phyloP scores from a whole-genome alignment of 176 grass and related monocot genomes.

The Poa annua region DNA sequence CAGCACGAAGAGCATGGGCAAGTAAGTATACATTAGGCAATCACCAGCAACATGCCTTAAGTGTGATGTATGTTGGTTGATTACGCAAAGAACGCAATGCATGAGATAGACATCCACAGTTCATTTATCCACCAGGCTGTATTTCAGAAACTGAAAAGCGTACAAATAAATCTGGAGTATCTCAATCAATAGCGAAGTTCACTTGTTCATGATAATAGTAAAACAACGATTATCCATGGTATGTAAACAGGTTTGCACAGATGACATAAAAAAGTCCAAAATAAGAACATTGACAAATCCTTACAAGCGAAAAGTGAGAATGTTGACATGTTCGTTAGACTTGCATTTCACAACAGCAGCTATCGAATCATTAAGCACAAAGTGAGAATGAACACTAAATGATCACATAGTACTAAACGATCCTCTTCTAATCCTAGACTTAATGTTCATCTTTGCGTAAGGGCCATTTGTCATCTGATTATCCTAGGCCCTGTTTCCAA shows the following conservation, averaged over 20 bases:
- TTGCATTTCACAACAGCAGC: not conserved
- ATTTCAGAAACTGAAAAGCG: not conserved
- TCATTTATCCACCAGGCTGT: not conserved
- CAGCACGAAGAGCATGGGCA: conserved; percentile 41
- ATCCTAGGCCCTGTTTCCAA: not conserved
- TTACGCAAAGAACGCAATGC: conserved; percentile 11
- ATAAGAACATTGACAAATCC: not conserved
- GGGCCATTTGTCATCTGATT: not conserved
- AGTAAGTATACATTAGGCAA: conserved; percentile 4
- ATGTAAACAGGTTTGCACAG: not conserved
- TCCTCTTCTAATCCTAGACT: not conserved
- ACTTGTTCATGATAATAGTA: conserved; percentile 25
- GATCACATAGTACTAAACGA: not conserved
- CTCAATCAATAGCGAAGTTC: not conserved
- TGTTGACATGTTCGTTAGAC: too few species aligned
- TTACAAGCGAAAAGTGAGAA: too few species aligned
- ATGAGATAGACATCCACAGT: not conserved
- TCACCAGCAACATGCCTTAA: not conserved
- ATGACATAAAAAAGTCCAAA: not conserved
- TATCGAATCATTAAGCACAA: not conserved
- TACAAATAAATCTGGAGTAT: not conserved
- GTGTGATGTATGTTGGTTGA: conserved; percentile 3
- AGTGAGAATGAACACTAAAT: conserved; percentile 7
- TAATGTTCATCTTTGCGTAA: not conserved
- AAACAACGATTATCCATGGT: conserved; percentile 1